Percentiles rank a stretch among this genome's conserved stretches.
These are phyloP conservation scores for Colletotrichum karsti DNA, from an alignment of 2,329 filamentous ascomycete genomes.

Conservation along the genomic window DNA sequence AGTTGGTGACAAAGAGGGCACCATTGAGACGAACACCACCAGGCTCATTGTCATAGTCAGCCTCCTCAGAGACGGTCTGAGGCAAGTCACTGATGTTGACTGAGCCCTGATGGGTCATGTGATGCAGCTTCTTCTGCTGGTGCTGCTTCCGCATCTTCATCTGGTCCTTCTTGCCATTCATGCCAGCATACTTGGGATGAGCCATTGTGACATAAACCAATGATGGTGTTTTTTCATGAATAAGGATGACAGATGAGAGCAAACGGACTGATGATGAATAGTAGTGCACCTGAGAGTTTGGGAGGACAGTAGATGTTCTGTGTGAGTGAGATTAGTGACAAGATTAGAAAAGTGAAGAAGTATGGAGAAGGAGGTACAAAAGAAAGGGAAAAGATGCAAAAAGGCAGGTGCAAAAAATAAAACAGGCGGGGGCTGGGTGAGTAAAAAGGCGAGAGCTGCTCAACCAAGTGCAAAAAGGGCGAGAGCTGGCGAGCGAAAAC, in stretches of 20 bases:
- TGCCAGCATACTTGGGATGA: background rate
- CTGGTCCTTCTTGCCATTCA: background rate
- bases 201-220: background rate
- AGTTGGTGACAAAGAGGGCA: background rate
- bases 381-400: background rate
- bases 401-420: background rate
- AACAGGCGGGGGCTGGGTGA: background rate
- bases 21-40: constrained; percentile 17
- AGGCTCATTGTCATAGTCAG: constrained; percentile 11
- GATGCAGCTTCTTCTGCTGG: background rate
- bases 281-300: background rate
- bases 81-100: background rate
- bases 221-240: background rate
- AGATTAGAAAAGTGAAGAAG: background rate
- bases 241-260: background rate
- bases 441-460: too few species aligned
- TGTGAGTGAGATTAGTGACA: background rate
- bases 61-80: constrained; percentile 1
- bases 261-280: background rate
- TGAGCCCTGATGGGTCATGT: background rate
- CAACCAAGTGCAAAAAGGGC: too few species aligned
- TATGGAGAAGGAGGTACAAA: background rate
- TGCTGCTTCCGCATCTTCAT: background rate
- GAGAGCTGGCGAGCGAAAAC: too few species aligned
- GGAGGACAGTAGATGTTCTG: background rate